Percentiles rank a stretch among this genome's conserved stretches.
Evolutionary conservation across 805 yeast genomes (phyloP).

Genomic region (Ogataea polymorpha): DNA sequence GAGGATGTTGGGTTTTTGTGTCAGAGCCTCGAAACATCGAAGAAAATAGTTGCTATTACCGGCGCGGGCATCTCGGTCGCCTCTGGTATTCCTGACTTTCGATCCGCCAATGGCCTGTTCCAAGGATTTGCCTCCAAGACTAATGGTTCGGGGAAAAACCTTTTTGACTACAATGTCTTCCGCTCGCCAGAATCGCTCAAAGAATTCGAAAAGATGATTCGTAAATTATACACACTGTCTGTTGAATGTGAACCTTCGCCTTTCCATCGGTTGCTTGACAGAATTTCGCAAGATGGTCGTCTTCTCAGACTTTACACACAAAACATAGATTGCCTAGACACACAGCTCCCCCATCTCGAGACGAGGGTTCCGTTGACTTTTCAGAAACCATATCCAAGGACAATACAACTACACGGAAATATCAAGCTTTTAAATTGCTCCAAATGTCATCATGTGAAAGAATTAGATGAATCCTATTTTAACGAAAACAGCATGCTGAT

Average conservation of each 20-base stretch:
- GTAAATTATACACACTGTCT: conserved; percentile 55
- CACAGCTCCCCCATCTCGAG: conserved; percentile 46
- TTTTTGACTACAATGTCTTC: conserved; percentile 79
- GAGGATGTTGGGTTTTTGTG: conserved; percentile 47
- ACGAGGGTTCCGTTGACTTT: conserved; percentile 48
- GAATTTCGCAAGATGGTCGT: conserved; percentile 58
- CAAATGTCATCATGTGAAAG: conserved; percentile 61
- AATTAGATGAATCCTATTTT: conserved; percentile 52
- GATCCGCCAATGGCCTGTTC: conserved; percentile 78
- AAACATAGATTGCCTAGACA: conserved; percentile 80
- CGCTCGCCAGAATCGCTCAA: conserved; percentile 56
- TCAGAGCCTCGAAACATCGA: conserved; percentile 53
- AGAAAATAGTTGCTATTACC: conserved; percentile 59
- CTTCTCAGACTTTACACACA: conserved; percentile 79
- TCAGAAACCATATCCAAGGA: conserved; percentile 40
- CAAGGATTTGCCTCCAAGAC: conserved; percentile 43
- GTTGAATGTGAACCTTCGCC: conserved; percentile 61
- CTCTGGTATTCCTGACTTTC: conserved; percentile 78
- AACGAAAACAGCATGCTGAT: conserved; percentile 35
- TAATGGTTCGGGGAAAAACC: conserved; percentile 47
- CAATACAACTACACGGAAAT: conserved; percentile 85
- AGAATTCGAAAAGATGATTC: conserved; percentile 73
- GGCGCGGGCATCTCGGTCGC: conserved; percentile 93
- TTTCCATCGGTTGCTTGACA: conserved; percentile 65
- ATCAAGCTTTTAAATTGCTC: conserved; percentile 70